Percentiles rank a stretch among this genome's conserved stretches.
Evolutionary conservation across 2,329 filamentous ascomycete genomes (phyloP).

Genomic region (Aureobasidium musti): DNA sequence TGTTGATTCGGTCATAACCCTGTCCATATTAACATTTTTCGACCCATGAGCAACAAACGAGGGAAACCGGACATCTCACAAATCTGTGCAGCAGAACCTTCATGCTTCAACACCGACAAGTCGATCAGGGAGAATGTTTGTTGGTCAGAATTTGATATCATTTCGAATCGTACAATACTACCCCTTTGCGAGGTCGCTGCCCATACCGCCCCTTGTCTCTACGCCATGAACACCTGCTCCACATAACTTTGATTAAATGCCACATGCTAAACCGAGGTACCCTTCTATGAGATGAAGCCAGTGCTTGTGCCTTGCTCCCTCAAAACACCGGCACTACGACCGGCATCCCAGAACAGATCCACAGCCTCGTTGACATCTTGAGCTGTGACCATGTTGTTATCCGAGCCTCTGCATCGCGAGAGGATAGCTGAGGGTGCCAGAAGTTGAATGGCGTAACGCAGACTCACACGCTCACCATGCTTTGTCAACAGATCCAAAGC

Average conservation of each 20-base stretch:
- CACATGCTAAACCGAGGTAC: background rate
- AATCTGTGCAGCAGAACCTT: too few relatives aligned
- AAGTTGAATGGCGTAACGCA: slow-evolving; percentile 91
- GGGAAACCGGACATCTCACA: too few relatives aligned
- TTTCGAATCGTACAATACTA: slow-evolving; percentile 10
- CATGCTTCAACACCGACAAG: background rate
- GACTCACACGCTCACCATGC: slow-evolving; percentile 82
- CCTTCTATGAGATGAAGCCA: slow-evolving; percentile 40
- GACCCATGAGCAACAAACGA: background rate
- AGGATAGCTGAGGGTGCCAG: slow-evolving; percentile 88
- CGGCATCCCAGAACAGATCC: slow-evolving; percentile 52
- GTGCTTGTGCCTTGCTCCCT: slow-evolving; percentile 35
- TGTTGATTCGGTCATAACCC: background rate
- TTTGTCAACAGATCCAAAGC: slow-evolving; percentile 85
- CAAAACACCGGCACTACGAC: slow-evolving; percentile 48
- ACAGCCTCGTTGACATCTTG: slow-evolving; percentile 58
- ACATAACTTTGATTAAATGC: background rate
- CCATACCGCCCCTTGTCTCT: background rate
- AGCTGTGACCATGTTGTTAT: slow-evolving; percentile 47
- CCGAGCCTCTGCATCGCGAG: slow-evolving; percentile 64
- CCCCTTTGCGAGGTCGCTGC: background rate
- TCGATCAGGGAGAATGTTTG: background rate
- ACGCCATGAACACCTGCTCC: slow-evolving; percentile 17
- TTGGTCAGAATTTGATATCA: background rate
- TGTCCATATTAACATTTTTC: background rate